phyloP scores from a whole-genome alignment of 2,329 filamentous ascomycete genomes.

The Elsinoe fawcettii region DNA sequence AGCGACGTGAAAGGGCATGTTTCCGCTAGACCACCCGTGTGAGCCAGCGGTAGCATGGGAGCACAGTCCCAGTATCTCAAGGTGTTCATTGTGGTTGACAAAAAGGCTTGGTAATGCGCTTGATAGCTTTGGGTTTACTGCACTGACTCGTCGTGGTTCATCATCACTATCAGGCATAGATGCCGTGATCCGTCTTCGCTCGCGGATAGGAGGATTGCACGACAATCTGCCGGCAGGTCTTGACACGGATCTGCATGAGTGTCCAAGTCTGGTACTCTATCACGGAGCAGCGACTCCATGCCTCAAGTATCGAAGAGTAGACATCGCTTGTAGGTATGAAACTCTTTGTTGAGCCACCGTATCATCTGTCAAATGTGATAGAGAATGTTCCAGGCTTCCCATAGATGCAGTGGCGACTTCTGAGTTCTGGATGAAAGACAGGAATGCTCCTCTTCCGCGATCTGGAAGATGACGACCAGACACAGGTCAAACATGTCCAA shows the following conservation, averaged over 20 bases:
- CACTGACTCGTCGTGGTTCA: conserved; percentile 3
- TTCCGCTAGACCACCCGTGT: neutral
- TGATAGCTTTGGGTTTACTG: neutral
- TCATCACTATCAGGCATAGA: neutral
- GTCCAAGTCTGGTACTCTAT: neutral
- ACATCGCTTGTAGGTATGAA: conserved; percentile 6
- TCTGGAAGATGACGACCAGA: neutral
- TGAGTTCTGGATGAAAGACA: neutral
- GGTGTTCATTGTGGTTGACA: conserved; percentile 2
- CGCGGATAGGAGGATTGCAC: neutral
- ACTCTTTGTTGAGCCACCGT: neutral
- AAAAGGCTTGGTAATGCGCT: conserved; percentile 8
- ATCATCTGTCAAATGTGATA: conserved; percentile 1
- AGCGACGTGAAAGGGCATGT: neutral
- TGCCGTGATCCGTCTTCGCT: conserved; percentile 5
- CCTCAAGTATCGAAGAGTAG: neutral
- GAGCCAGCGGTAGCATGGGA: neutral
- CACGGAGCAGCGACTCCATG: neutral
- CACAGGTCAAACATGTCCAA: neutral
- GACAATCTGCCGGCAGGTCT: neutral
- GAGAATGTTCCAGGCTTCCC: conserved; percentile 3
- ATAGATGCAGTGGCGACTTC: neutral
- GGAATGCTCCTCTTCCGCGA: neutral
- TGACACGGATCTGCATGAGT: neutral
- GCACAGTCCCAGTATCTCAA: neutral